Base-by-base conservation (phyloP, 2,329 filamentous ascomycete genomes). In the Ascochyta pisi region DNA sequence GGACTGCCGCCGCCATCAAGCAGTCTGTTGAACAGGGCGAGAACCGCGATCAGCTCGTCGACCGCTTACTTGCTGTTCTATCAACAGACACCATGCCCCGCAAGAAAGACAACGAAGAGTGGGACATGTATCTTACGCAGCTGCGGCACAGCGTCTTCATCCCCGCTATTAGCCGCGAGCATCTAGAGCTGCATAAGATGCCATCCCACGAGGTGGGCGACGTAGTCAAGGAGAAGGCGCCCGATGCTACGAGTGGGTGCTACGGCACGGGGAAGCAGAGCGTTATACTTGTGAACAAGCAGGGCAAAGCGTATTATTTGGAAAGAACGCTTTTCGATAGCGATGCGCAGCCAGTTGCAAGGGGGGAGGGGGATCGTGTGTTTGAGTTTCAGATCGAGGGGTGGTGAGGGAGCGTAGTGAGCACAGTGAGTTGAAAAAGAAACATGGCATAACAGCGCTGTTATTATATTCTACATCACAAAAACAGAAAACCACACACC, bases 181-280 rank as follows among this genome's bases (percentile, higher is more conserved):
- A 78, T 29, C 70, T 79, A 13, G 71, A 76, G 33, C 65, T 73
- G 44, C 68, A 70, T 46, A 67, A 71, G 42, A 75, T 75, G 72
- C 72, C 73, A 3, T 61, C 67, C 2, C 70, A 75, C 47, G 69
- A 73, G 34, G 69, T 76, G 8, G 78, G 79, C 19, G 71, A 76
- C 49, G 64, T 79, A n/a, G 78, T 78, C 26, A 73, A 74, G 57
- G 65, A 68, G 7, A 73, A 67, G 43, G 72, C 68, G 5, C 56
- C 57, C 45, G 68, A 66, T 61, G 74, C 62, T 75, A 82, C 67
- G 60, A 78, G 75, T 52, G 83, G 83, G 0, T 73, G 81, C 7
- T 89, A 89, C 67, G 86, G 86, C 0, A 89, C 86, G 2, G 84
- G 87, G 67, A 86, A 86, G 71, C 86, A 89, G 68, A 86, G 84